Evolutionary conservation across 1,284 basidiomycete genomes (phyloP).

Genomic region (Trichosporon faecale): DNA sequence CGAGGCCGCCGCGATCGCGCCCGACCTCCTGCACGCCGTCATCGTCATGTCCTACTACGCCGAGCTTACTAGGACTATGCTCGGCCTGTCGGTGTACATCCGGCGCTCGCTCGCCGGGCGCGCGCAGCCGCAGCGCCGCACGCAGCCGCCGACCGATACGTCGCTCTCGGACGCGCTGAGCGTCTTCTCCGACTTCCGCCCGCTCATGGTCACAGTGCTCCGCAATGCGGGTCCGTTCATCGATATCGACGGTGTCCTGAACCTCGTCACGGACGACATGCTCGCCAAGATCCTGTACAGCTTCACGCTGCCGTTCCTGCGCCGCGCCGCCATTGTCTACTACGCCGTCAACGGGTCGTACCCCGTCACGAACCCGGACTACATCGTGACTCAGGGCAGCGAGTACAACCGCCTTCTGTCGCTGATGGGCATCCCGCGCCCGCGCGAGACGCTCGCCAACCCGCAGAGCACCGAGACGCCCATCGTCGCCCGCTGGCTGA

Average conservation of each 20-base stretch:
- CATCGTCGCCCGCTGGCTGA: constrained; percentile 49
- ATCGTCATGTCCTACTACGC: constrained; percentile 83
- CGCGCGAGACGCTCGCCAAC: constrained; percentile 68
- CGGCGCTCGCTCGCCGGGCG: constrained; percentile 38
- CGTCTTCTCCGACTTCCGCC: constrained; percentile 39
- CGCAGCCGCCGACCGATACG: constrained; percentile 43
- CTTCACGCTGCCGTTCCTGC: constrained; percentile 91
- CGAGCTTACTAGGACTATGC: constrained; percentile 74
- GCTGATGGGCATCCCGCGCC: constrained; percentile 71
- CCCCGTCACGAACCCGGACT: constrained; percentile 60
- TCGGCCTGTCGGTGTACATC: constrained; percentile 62
- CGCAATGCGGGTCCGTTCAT: constrained; percentile 44
- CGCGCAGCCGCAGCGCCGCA: constrained; percentile 46
- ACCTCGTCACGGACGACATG: constrained; percentile 44
- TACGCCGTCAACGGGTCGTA: constrained; percentile 62
- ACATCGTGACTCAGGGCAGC: constrained; percentile 50
- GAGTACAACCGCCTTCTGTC: constrained; percentile 79
- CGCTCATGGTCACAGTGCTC: constrained; percentile 51
- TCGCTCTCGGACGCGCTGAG: constrained; percentile 35
- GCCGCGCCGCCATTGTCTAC: constrained; percentile 80
- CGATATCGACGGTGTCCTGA: constrained; percentile 40
- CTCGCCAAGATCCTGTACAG: constrained; percentile 82
- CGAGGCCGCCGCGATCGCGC: constrained; percentile 81
- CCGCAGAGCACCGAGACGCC: constrained; percentile 60
- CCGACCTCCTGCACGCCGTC: constrained; percentile 80